phyloP scores from a whole-genome alignment of 352 stramenopile species.

The Phytopythium ostracodes region DNA sequence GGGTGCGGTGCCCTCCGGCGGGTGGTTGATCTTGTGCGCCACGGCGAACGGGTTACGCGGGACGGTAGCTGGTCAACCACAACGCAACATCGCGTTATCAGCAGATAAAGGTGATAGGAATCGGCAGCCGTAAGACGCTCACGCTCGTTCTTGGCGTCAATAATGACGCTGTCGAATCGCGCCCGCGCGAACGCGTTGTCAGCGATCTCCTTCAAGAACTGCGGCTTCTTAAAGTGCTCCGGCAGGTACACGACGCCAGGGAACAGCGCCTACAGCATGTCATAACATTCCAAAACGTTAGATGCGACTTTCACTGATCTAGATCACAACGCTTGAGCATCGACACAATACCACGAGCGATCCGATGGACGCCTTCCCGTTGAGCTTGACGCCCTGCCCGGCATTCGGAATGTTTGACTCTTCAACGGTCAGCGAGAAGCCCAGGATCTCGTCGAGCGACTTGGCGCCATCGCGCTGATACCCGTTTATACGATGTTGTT shows the following conservation, averaged over 20 bases:
- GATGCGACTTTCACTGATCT: background rate
- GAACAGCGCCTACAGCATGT: conserved; percentile 50
- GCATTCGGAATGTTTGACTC: conserved; percentile 56
- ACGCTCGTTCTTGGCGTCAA: conserved; percentile 81
- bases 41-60: conserved; percentile 68
- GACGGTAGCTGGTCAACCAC: conserved; percentile 29
- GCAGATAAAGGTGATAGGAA: background rate
- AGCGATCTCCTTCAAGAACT: conserved; percentile 63
- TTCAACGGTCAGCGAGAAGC: conserved; percentile 68
- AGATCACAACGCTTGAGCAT: background rate
- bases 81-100: background rate
- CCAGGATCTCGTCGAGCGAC: conserved; percentile 52
- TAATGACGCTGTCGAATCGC: conserved; percentile 85
- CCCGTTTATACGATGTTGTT: too few relatives aligned
- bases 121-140: conserved; percentile 3
- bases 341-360: conserved; percentile 50
- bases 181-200: conserved; percentile 76
- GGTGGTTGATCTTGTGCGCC: conserved; percentile 87
- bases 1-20: conserved; percentile 49
- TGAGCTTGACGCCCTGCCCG: conserved; percentile 71
- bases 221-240: conserved; percentile 82
- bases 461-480: conserved; percentile 34
- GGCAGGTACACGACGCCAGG: conserved; percentile 78
- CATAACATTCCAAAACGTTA: background rate
- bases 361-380: conserved; percentile 53